A percentile compares a stretch with the other conserved stretches of the same genome.
These are phyloP conservation scores for Acanthamoeba castellanii DNA, from an alignment of 208 protist species.

Conservation along the genomic window DNA sequence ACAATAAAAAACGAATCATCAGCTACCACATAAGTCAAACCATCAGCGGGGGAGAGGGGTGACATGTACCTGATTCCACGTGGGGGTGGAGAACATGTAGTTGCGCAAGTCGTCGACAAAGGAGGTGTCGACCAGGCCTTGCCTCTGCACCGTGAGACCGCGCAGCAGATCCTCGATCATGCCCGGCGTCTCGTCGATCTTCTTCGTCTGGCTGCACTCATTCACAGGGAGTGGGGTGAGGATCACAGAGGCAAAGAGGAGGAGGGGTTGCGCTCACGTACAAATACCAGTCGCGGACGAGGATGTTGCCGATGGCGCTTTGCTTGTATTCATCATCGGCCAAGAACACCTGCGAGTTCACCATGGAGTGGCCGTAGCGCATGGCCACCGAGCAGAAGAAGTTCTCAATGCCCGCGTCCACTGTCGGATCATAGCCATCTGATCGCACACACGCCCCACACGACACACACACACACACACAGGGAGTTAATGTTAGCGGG, in stretches of 20 bases:
- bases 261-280: no score
- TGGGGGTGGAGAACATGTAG: conserved; percentile 72
- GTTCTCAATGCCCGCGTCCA: conserved; percentile 25
- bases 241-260: no score
- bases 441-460: background rate
- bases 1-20: background rate
- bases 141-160: background rate
- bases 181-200: background rate
- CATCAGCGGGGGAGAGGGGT: no score
- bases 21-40: no score
- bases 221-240: background rate
- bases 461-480: background rate
- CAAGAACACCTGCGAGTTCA: conserved; percentile 62
- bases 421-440: conserved; percentile 35
- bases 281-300: conserved; percentile 67
- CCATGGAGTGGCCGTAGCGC: conserved; percentile 65
- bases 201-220: conserved; percentile 33
- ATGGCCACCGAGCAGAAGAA: conserved; percentile 62
- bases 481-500: no score
- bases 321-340: background rate
- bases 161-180: conserved; percentile 33
- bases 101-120: conserved; percentile 69
- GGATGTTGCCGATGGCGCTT: background rate
- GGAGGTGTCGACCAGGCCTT: conserved; percentile 11
- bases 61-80: conserved; percentile 11